These are phyloP conservation scores for Chrysopogon serrulatus DNA, from an alignment of 176 grass and related monocot genomes.

Conservation along the genomic window DNA sequence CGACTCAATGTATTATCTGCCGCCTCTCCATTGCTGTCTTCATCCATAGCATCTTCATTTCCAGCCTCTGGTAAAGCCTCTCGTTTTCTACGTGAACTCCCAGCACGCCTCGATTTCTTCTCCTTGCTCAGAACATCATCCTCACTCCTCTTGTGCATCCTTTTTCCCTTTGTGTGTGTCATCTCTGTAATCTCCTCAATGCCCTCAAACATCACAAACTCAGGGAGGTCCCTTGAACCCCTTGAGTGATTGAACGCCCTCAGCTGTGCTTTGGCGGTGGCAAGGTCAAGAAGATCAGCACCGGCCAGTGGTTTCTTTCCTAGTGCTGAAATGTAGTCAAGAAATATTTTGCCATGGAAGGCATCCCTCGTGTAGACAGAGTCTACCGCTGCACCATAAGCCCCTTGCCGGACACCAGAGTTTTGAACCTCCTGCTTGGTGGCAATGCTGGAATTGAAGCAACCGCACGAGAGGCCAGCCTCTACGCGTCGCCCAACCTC, in stretches of 20 bases:
- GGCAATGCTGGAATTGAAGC: slow-evolving; percentile 12
- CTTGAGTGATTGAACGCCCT: slow-evolving; percentile 57
- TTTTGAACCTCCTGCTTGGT: slow-evolving; percentile 53
- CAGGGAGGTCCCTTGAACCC: slow-evolving; percentile 42
- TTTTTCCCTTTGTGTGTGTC: slow-evolving; percentile 15
- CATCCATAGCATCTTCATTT: neutral
- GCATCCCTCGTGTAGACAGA: slow-evolving; percentile 44
- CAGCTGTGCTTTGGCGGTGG: slow-evolving; percentile 55
- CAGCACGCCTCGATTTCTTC: neutral
- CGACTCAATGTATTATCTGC: slow-evolving; percentile 11
- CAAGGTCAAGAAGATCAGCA: slow-evolving; percentile 50
- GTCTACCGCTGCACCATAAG: slow-evolving; percentile 24
- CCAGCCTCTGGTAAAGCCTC: neutral
- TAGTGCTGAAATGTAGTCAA: slow-evolving; percentile 53
- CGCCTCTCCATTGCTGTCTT: neutral
- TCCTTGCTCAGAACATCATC: slow-evolving; percentile 22
- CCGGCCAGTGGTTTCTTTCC: slow-evolving; percentile 33
- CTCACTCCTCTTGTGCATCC: neutral
- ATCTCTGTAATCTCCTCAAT: slow-evolving; percentile 15
- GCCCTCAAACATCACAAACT: slow-evolving; percentile 37
- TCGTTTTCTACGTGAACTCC: neutral
- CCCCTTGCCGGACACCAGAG: slow-evolving; percentile 51
- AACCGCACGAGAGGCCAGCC: slow-evolving; percentile 46
- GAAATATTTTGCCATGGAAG: slow-evolving; percentile 35
- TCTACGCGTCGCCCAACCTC: slow-evolving; percentile 52